Evolutionary conservation across 2,329 filamentous ascomycete genomes (phyloP).

Genomic region (Penicillium sp.): DNA sequence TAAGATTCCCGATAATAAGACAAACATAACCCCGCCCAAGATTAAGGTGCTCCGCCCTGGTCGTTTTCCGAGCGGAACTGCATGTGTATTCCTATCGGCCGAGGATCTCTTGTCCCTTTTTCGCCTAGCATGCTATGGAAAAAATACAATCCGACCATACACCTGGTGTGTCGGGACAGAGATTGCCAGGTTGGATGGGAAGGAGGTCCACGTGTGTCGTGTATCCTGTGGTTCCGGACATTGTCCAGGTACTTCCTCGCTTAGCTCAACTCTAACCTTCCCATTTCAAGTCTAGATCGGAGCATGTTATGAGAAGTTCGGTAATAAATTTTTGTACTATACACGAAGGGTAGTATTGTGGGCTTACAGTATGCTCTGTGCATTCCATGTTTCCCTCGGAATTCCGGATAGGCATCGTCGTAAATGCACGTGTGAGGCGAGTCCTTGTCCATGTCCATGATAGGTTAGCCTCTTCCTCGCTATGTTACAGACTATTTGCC

Average conservation of each 20-base stretch:
- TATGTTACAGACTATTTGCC: background rate
- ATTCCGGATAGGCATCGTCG: background rate
- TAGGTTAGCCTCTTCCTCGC: background rate
- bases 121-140: conserved; percentile 8
- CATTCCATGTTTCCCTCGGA: background rate
- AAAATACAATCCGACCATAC: background rate
- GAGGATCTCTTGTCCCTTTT: conserved; percentile 15
- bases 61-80: background rate
- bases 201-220: background rate
- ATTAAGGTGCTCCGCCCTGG: background rate
- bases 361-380: background rate
- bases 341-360: background rate
- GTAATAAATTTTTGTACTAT: background rate
- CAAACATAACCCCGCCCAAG: conserved; percentile 18
- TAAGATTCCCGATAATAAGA: conserved; percentile 18
- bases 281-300: background rate
- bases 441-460: background rate
- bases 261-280: background rate
- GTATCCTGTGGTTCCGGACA: background rate
- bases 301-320: background rate
- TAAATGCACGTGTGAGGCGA: background rate
- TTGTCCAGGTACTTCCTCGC: background rate
- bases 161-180: too few species aligned
- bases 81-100: background rate
- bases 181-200: background rate